phyloP scores from a whole-genome alignment of 305 asterid genomes.

The Fraxinus sp. region DNA sequence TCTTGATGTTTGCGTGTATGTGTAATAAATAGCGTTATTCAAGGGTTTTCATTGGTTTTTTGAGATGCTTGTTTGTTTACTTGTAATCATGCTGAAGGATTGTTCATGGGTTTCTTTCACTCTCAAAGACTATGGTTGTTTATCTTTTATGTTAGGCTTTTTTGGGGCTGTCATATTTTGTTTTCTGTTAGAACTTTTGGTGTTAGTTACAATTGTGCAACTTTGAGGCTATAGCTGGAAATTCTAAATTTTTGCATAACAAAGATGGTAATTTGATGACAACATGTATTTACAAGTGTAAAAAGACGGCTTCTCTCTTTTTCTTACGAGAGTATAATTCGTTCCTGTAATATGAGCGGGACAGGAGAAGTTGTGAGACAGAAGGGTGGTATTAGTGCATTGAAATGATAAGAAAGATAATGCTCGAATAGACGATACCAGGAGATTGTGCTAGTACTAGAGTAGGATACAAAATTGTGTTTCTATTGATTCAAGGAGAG shows the following conservation, averaged over 20 bases:
- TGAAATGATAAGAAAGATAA: background rate
- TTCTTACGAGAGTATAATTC: background rate
- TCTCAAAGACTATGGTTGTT: background rate
- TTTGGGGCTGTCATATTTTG: background rate
- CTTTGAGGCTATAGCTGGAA: background rate
- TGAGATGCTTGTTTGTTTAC: background rate
- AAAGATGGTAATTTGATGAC: background rate
- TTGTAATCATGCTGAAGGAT: background rate
- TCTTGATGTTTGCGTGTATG: background rate
- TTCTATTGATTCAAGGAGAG: background rate
- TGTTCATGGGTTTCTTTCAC: slow-evolving; percentile 7
- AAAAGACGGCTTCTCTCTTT: background rate
- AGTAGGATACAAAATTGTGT: background rate
- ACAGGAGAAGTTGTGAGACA: background rate
- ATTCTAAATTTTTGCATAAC: background rate
- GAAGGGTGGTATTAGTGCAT: background rate
- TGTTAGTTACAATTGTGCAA: background rate
- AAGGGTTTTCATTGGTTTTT: slow-evolving; percentile 1
- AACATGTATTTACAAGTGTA: background rate
- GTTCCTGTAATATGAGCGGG: background rate
- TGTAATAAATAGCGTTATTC: background rate
- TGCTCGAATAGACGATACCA: background rate
- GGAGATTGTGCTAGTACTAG: background rate
- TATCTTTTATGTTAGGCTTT: background rate
- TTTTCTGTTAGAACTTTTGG: background rate